Base-by-base conservation (phyloP, 805 yeast species). In the Ascoidea asiatica region DNA sequence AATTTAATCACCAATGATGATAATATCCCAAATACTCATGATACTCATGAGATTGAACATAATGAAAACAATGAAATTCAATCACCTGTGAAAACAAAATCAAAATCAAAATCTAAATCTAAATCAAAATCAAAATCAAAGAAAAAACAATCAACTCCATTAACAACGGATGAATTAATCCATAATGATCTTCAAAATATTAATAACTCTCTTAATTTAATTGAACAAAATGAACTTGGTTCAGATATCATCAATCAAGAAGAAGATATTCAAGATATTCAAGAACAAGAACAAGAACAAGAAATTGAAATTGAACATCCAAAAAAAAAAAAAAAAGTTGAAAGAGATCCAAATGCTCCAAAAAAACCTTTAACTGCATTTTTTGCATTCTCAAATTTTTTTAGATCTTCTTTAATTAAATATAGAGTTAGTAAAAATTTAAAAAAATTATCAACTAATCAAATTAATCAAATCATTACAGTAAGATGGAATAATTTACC, bases 271-370 rank as follows among this genome's bases (percentile, higher is more conserved):
- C 53, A 53, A 19, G 47, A 49, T 37, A 48, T 54, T 37, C 53
- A 51, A 4, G 40, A 55, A 17, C 49, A 44, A 21, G 56, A 44
- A 37, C 13, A 37, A 36, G 40, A 43, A 41, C 17, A 46, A 29
- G 13, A 37, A 45, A 44, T 53, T 19, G 43, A 53, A n/a, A 38
- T 37, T 36, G 33, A 38, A 7, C 33, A 50, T 35, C 50, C 57
- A 11, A 45, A 57, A 19, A 52, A 60, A 49, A 68, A 65, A 63
- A 69, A 69, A 60, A 69, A 66, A 52, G 62, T 61, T 46, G 80
- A 75, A 63, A 76, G 73, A 53, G 97, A 90, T 63, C 97, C 97
- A 43, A 81, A 84, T 56, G 96, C 95, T 40, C 98, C 98, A 48
- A 87, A 85, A 70, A 88, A 88, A 57, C 97, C 98, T 15, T 69